phyloP scores from a whole-genome alignment of 495 filamentous ascomycete genomes.

The Podospora didyma region DNA sequence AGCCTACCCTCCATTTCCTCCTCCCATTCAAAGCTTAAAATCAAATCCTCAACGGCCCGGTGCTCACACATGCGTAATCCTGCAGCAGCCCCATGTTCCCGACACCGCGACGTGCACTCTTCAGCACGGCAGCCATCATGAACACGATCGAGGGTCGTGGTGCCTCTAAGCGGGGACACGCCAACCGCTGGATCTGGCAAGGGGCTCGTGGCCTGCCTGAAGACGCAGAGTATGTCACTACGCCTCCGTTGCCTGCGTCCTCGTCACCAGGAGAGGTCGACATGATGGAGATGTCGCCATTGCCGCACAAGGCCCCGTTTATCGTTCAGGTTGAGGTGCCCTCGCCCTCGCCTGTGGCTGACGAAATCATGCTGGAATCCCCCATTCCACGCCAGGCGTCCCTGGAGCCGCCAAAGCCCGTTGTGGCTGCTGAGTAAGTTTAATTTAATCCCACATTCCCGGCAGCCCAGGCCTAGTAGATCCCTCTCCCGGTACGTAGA shows the following conservation, averaged over 20 bases:
- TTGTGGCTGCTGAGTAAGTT: conserved; percentile 45
- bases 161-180: conserved; percentile 49
- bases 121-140: conserved; percentile 70
- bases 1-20: neutral
- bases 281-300: conserved; percentile 88
- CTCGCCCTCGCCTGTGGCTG: conserved; percentile 59
- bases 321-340: conserved; percentile 56
- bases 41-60: neutral
- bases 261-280: conserved; percentile 73
- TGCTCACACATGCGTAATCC: conserved; percentile 21
- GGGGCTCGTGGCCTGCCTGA: conserved; percentile 20
- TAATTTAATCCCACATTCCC: conserved; percentile 13
- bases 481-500: neutral
- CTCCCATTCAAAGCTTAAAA: too few relatives aligned
- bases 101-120: conserved; percentile 89
- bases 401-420: conserved; percentile 47
- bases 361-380: conserved; percentile 48
- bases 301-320: conserved; percentile 83
- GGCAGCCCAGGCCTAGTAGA: neutral
- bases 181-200: conserved; percentile 39
- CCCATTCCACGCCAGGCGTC: conserved; percentile 42
- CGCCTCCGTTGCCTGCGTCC: conserved; percentile 77
- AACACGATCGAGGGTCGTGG: conserved; percentile 63
- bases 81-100: conserved; percentile 75
- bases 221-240: conserved; percentile 64